A percentile compares a stretch with the other conserved stretches of the same genome.
Evolutionary conservation across 306 rosid genomes (phyloP).

Genomic region (Sesbania bispinosa): DNA sequence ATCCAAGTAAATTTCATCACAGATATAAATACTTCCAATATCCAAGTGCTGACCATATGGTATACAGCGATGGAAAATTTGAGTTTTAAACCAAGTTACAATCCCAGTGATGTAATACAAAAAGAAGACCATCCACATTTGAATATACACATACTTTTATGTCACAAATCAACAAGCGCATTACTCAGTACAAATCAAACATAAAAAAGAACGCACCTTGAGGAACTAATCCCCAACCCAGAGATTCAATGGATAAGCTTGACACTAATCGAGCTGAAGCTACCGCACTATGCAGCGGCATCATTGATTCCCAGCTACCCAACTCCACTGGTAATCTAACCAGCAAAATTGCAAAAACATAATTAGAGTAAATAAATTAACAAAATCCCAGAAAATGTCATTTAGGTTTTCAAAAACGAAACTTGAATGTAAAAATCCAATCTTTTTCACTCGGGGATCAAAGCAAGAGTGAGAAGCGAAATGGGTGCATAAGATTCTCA

Average conservation of each 20-base stretch:
- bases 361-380: background rate
- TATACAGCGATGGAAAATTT: background rate
- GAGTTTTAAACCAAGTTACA: background rate
- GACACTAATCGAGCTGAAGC: constrained; percentile 81
- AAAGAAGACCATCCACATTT: background rate
- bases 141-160: background rate
- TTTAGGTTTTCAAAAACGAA: background rate
- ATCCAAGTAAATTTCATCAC: background rate
- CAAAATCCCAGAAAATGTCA: background rate
- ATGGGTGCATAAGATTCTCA: background rate
- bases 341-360: background rate
- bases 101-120: background rate
- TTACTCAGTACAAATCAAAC: background rate
- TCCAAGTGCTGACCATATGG: background rate
- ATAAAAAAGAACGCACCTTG: constrained; percentile 46
- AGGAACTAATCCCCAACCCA: constrained; percentile 81
- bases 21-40: background rate
- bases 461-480: background rate
- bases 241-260: constrained; percentile 59
- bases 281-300: constrained; percentile 71
- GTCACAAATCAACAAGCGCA: background rate
- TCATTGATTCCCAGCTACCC: constrained; percentile 60
- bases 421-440: background rate
- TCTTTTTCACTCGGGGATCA: background rate
- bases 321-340: constrained; percentile 70